Percentiles rank a stretch among this genome's conserved stretches.
These are phyloP conservation scores for Candida labiduridarum DNA, from an alignment of 1,139 yeast species.

Conservation along the genomic window DNA sequence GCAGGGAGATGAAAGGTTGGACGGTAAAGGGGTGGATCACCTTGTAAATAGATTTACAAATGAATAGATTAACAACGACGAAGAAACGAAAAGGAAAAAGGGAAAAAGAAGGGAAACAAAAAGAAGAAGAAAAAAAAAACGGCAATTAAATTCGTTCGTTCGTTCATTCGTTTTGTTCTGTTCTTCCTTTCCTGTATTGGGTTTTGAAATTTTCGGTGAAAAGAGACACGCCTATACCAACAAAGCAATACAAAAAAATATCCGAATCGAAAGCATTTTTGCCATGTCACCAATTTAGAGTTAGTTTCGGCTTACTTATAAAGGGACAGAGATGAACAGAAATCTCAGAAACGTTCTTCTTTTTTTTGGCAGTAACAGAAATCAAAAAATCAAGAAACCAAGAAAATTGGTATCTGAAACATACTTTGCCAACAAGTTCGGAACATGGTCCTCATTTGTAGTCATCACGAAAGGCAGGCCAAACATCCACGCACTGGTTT, in stretches of 20 bases:
- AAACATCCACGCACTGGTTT: not conserved
- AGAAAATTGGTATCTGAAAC: not conserved
- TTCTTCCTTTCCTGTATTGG: not conserved
- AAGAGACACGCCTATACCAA: not conserved
- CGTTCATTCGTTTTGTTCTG: not conserved
- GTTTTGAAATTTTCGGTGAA: not conserved
- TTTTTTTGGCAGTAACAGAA: not conserved
- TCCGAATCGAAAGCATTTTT: not conserved
- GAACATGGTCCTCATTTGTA: no score
- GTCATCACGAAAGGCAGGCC: no score
- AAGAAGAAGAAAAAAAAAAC: not conserved
- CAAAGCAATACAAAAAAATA: not conserved
- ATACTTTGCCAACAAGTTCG: not conserved
- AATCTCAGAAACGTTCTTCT: not conserved
- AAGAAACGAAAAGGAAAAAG: not conserved
- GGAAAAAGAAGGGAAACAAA: not conserved
- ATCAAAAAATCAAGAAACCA: not conserved
- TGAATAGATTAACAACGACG: not conserved
- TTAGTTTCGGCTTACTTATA: no score
- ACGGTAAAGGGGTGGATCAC: not conserved
- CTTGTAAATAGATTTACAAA: not conserved
- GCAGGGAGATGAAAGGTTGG: not conserved
- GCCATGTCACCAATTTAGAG: no score
- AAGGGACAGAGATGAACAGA: not conserved
- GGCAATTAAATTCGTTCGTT: not conserved